Percentiles rank a stretch among this genome's conserved stretches.
Evolutionary conservation across 345 rosid genomes (phyloP).

Genomic region (Camelina laxa): DNA sequence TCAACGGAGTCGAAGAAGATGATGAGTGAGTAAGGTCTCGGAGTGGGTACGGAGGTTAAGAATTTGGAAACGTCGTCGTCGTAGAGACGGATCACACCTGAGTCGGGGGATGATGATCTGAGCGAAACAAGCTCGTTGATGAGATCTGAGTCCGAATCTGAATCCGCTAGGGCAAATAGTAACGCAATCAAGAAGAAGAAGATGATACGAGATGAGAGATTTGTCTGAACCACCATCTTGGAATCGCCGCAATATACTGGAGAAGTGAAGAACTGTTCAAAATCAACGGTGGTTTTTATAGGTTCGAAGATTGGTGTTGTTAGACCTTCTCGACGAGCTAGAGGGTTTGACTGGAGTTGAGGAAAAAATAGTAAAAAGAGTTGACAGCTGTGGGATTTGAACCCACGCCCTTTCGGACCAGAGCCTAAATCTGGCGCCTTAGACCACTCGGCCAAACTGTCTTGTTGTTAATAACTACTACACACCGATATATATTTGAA

Average conservation of each 20-base stretch:
- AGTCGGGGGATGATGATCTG: slow-evolving; percentile 60
- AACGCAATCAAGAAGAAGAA: slow-evolving; percentile 36
- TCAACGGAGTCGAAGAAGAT: slow-evolving; percentile 81
- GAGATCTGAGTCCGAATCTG: slow-evolving; percentile 47
- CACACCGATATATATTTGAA: too few relatives aligned
- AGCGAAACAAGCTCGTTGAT: slow-evolving; percentile 62
- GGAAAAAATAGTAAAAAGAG: rapidly evolving
- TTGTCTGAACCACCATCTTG: not conserved
- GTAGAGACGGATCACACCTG: slow-evolving; percentile 70
- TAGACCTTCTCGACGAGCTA: not conserved
- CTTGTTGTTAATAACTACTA: not conserved
- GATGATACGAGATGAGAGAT: not conserved
- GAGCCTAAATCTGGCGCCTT: slow-evolving; percentile 99
- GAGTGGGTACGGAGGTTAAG: slow-evolving; percentile 64
- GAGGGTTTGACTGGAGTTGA: not conserved
- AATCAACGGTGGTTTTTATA: not conserved
- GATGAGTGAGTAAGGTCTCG: slow-evolving; percentile 73
- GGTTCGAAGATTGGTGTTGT: not conserved
- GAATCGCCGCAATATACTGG: slow-evolving; percentile 1
- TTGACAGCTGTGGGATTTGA: slow-evolving; percentile 99
- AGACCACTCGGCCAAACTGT: slow-evolving; percentile 99
- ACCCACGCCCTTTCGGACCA: slow-evolving; percentile 99
- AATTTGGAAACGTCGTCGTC: slow-evolving; percentile 64
- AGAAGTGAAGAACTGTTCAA: slow-evolving; percentile 1
- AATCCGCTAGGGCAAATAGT: not conserved